Evolutionary conservation across 768 basidiomycete genomes (phyloP).

Genomic region (Termitomyces sp.): DNA sequence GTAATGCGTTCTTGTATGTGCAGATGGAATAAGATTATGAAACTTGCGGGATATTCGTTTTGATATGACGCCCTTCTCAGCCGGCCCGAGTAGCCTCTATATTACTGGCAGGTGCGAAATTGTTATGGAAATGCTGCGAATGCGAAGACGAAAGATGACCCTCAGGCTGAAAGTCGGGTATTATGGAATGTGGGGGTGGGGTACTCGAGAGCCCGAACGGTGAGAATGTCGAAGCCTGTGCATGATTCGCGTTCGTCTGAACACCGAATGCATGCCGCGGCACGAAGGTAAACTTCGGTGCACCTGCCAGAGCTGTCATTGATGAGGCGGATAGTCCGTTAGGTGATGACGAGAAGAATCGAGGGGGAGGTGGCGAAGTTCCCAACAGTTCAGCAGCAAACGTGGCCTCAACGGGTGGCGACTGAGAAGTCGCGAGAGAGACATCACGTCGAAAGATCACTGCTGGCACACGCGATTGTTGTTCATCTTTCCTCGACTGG

Average conservation of each 20-base stretch:
- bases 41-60: conserved; percentile 21
- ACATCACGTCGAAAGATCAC: conserved; percentile 22
- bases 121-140: conserved; percentile 33
- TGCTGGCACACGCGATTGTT: conserved; percentile 17
- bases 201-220: conserved; percentile 34
- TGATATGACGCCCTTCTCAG: conserved; percentile 26
- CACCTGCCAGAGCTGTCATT: conserved; percentile 27
- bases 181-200: conserved; percentile 28
- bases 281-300: conserved; percentile 30
- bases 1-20: conserved; percentile 24
- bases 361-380: conserved; percentile 43
- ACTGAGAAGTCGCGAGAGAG: conserved; percentile 19
- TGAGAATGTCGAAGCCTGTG: conserved; percentile 28
- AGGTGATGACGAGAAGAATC: conserved; percentile 37
- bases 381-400: conserved; percentile 33
- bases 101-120: conserved; percentile 31
- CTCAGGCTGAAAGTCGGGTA: conserved; percentile 36
- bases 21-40: conserved; percentile 21
- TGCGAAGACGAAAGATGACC: conserved; percentile 29
- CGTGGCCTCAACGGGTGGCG: conserved; percentile 16
- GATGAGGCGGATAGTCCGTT: conserved; percentile 24
- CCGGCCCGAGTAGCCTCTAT: conserved; percentile 48
- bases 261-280: conserved; percentile 32
- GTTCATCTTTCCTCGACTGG: conserved; percentile 18
- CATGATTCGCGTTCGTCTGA: conserved; percentile 18